Evolutionary conservation across 2,329 filamentous ascomycete species (phyloP).

Genomic region (Apiospora sp.): DNA sequence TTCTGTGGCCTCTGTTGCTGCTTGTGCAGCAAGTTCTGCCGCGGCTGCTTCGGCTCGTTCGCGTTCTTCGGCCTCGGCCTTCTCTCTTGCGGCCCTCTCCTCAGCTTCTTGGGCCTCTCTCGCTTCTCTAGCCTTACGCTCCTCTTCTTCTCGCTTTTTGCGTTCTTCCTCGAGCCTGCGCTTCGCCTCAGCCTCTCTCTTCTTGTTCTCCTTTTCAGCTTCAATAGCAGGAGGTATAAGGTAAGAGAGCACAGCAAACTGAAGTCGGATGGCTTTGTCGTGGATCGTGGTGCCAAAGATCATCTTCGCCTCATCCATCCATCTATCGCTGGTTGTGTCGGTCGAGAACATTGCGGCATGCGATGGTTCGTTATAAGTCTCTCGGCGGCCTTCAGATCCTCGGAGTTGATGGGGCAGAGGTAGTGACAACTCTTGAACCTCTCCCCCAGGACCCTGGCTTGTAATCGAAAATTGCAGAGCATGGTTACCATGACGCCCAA

Average conservation of each 20-base stretch:
- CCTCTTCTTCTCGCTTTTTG: slow-evolving; percentile 61
- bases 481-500: slow-evolving; percentile 56
- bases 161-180: slow-evolving; percentile 66
- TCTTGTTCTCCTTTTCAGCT: slow-evolving; percentile 75
- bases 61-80: slow-evolving; percentile 74
- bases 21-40: slow-evolving; percentile 54
- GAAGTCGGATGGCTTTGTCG: slow-evolving; percentile 74
- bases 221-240: slow-evolving; percentile 87
- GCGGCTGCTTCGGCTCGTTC: slow-evolving; percentile 68
- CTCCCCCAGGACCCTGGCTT: slow-evolving; percentile 54
- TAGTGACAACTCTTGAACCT: slow-evolving; percentile 59
- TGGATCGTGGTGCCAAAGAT: slow-evolving; percentile 77
- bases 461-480: slow-evolving; percentile 69
- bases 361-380: slow-evolving; percentile 66
- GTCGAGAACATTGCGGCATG: slow-evolving; percentile 80
- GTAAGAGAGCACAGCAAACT: slow-evolving; percentile 73
- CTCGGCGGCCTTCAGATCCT: slow-evolving; percentile 57
- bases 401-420: slow-evolving; percentile 44
- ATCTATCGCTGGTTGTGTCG: slow-evolving; percentile 76
- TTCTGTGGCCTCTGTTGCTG: slow-evolving; percentile 56
- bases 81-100: slow-evolving; percentile 70
- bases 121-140: slow-evolving; percentile 58
- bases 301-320: slow-evolving; percentile 89
- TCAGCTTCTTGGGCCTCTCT: slow-evolving; percentile 78
- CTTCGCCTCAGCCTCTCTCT: slow-evolving; percentile 61